Percentiles rank a stretch among this genome's conserved stretches.
Conservation (phyloP, 805 yeast genomes). For the Metschnikowia arizonensis region DNA sequence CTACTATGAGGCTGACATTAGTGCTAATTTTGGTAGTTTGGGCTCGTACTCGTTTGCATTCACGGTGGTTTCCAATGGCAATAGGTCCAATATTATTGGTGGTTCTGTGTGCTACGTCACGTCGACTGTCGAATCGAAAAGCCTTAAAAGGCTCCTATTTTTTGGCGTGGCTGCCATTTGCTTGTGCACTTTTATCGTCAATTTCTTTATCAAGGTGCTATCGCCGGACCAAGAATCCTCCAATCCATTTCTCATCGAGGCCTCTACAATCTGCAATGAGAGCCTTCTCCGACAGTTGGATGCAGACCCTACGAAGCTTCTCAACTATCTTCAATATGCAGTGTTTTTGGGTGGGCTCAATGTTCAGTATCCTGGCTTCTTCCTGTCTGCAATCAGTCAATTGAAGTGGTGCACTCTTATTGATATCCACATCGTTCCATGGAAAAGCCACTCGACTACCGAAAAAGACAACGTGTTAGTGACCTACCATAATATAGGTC, state of each 20-base stretch:
- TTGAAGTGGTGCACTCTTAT: conserved; percentile 56
- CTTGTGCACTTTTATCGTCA: conserved; percentile 37
- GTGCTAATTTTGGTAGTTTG: conserved; percentile 35
- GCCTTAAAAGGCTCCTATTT: conserved; percentile 34
- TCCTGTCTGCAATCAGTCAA: conserved; percentile 49
- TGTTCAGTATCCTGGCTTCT: conserved; percentile 59
- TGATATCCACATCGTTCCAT: conserved; percentile 20
- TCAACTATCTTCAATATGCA: conserved; percentile 56
- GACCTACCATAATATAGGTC: conserved; percentile 40
- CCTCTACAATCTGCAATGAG: conserved; percentile 57
- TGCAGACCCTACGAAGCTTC: conserved; percentile 47
- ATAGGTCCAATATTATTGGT: conserved; percentile 35
- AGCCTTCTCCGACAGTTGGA: conserved; percentile 52
- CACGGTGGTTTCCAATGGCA: conserved; percentile 39
- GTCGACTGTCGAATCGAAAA: conserved; percentile 32
- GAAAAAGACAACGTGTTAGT: conserved; percentile 37
- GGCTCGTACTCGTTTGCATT: conserved; percentile 46
- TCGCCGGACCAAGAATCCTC: conserved; percentile 59
- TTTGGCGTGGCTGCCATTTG: conserved; percentile 38
- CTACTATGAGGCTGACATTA: conserved; percentile 38
- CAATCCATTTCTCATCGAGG: conserved; percentile 47
- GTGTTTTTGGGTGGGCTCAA: conserved; percentile 53
- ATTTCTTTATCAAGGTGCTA: conserved; percentile 38
- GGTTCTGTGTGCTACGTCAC: conserved; percentile 49
- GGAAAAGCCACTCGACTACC: conserved; percentile 5